Evolutionary conservation across 1,139 yeast genomes (phyloP), one percentile per base, ranked within the genome.

Genomic region (Candida dubliniensis): DNA sequence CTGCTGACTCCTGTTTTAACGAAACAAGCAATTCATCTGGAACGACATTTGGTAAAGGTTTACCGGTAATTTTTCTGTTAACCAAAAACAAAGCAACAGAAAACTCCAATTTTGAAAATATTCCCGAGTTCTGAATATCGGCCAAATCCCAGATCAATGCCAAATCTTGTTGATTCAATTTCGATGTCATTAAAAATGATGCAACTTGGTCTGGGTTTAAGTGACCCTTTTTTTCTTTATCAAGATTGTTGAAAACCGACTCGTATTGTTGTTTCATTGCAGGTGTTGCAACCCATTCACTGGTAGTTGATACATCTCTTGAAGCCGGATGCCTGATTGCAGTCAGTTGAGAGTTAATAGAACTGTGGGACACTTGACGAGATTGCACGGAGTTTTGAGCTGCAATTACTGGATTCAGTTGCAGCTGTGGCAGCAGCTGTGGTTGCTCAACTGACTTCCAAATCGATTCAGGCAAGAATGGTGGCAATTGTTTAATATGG

Each of bases 131-230:
- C 55, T 88, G 87, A 49, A 90, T 77, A 63, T 95, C 98, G 6
- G 98, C 82, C 57, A 93, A 74, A 63, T 93, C 98, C 99, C 99
- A 95, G 36, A 95, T 82, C 27, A 81, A 72, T 1, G 99, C 99
- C 53, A 95, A 75, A 32, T 81, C 84, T 46, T 88, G 95, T 58
- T 91, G 96, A 38, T 83, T 76, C 47, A 95, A 77, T 51, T 88
- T 87, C 2, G 98, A 91, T 9, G 95, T 86, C 75, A 89, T 82
- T 58, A 95, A 79, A 61, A 91, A 90, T 7, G 87, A 84, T 2
- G 96, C 99, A 36, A 95, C 93, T 52, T 89, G 91, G 49, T 76
- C 79, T 8, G 91, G 87, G 30, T 84, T 81, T 56, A 93, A 76
- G 1, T 73, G 62, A 2, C 96, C 96, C 1, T 70, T 51, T 34